These are phyloP conservation scores for Piper longum DNA, from an alignment of 164 flowering plant species.

Conservation along the genomic window DNA sequence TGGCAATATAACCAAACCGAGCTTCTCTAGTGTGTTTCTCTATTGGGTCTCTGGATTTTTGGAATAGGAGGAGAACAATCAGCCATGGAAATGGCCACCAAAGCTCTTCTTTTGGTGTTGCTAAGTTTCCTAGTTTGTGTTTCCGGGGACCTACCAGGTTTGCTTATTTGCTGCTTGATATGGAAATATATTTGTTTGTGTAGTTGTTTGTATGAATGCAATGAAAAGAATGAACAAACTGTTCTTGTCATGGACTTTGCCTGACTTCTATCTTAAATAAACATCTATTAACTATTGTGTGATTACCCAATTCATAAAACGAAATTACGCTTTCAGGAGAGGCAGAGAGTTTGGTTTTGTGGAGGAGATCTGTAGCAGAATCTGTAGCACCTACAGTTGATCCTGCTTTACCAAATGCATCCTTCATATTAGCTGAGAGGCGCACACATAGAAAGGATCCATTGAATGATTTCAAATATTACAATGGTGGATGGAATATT, in stretches of 20 bases:
- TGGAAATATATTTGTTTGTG: not conserved
- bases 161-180: not conserved
- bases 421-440: conserved; percentile 27
- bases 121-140: conserved; percentile 3
- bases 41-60: too few relatives aligned
- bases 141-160: conserved; percentile 4
- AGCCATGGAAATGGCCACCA: not conserved
- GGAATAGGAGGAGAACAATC: not conserved
- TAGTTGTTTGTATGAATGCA: not conserved
- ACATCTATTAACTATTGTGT: not conserved
- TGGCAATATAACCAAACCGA: too few relatives aligned
- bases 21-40: too few relatives aligned
- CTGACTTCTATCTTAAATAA: not conserved
- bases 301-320: too few relatives aligned
- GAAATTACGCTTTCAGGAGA: conserved; percentile 2
- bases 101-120: not conserved
- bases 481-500: conserved; percentile 45
- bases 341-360: conserved; percentile 5
- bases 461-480: conserved; percentile 19
- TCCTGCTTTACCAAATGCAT: conserved; percentile 2
- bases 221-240: not conserved
- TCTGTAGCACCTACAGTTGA: conserved; percentile 3
- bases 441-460: conserved; percentile 42
- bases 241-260: not conserved
- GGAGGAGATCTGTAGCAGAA: conserved; percentile 17